Evolutionary conservation across 495 filamentous ascomycete genomes (phyloP).

Genomic region (Xylaria curta): DNA sequence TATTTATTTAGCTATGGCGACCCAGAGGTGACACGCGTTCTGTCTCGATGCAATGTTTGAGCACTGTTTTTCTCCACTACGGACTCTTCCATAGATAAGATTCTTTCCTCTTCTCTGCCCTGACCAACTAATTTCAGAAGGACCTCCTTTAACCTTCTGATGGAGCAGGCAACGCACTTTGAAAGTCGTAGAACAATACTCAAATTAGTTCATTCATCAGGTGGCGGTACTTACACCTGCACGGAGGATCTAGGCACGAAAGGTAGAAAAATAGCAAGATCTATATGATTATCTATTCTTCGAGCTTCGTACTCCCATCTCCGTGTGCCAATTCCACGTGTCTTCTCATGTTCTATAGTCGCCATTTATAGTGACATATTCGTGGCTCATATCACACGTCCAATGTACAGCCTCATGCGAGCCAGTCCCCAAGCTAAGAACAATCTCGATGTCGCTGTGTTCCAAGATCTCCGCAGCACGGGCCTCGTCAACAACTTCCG

Average conservation of each 20-base stretch:
- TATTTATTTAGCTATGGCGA: neutral
- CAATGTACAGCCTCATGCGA: slow-evolving; percentile 82
- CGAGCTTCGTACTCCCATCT: neutral
- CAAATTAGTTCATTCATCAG: neutral
- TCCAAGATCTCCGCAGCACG: slow-evolving; percentile 86
- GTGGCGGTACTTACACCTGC: neutral
- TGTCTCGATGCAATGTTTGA: neutral
- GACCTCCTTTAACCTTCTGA: neutral
- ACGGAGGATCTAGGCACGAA: neutral
- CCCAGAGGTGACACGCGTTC: neutral
- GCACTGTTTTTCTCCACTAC: neutral
- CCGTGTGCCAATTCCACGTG: neutral
- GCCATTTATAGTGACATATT: slow-evolving; percentile 94
- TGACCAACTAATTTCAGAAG: neutral
- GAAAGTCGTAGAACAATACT: neutral
- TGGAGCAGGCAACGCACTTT: neutral
- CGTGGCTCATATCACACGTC: slow-evolving; percentile 98
- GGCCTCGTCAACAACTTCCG: slow-evolving; percentile 87
- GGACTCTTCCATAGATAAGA: neutral
- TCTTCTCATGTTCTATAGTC: slow-evolving; percentile 78
- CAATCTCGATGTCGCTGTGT: slow-evolving; percentile 83
- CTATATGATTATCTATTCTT: neutral
- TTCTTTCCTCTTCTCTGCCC: neutral
- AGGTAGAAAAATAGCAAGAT: neutral
- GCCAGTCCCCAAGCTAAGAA: slow-evolving; percentile 74